Evolutionary conservation across 73 alveolate genomes (phyloP).

Genomic region (Paramecium sonneborni): DNA sequence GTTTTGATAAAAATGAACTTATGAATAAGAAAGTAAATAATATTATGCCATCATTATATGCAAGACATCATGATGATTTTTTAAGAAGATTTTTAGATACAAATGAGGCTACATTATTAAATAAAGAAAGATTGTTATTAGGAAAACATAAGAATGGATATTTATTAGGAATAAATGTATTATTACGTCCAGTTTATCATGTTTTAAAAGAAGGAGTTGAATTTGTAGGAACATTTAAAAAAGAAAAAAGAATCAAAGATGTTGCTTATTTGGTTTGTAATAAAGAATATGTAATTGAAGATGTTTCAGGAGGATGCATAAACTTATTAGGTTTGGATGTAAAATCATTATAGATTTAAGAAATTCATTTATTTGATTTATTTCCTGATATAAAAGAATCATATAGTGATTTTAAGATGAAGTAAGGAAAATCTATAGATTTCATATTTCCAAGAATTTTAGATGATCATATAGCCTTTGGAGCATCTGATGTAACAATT

Average conservation of each 20-base stretch:
- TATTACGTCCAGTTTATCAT: conserved; percentile 58
- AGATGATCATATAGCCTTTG: conserved; percentile 48
- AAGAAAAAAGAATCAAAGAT: conserved; percentile 59
- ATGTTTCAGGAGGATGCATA: background rate
- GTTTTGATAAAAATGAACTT: conserved; percentile 54
- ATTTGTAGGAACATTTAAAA: conserved; percentile 55
- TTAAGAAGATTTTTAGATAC: conserved; percentile 57
- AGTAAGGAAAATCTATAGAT: conserved; percentile 10
- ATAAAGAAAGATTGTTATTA: conserved; percentile 60
- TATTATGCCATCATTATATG: conserved; percentile 60
- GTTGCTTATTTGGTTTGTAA: conserved; percentile 49
- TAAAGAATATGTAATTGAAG: conserved; percentile 9
- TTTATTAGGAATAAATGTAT: conserved; percentile 7
- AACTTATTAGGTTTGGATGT: conserved; percentile 25
- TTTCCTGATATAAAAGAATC: background rate
- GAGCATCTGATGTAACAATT: background rate
- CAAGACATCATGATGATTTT: conserved; percentile 60
- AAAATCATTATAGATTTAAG: background rate
- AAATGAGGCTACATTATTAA: conserved; percentile 58
- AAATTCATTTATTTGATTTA: background rate
- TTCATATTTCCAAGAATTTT: background rate
- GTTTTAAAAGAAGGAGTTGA: conserved; percentile 65
- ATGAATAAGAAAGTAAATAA: conserved; percentile 55
- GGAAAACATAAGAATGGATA: conserved; percentile 58
- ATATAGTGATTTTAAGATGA: background rate